Percentiles rank a stretch among this genome's conserved stretches.
Evolutionary conservation across 1,284 basidiomycete species (phyloP).

Genomic region (Thecaphora thlaspeos): DNA sequence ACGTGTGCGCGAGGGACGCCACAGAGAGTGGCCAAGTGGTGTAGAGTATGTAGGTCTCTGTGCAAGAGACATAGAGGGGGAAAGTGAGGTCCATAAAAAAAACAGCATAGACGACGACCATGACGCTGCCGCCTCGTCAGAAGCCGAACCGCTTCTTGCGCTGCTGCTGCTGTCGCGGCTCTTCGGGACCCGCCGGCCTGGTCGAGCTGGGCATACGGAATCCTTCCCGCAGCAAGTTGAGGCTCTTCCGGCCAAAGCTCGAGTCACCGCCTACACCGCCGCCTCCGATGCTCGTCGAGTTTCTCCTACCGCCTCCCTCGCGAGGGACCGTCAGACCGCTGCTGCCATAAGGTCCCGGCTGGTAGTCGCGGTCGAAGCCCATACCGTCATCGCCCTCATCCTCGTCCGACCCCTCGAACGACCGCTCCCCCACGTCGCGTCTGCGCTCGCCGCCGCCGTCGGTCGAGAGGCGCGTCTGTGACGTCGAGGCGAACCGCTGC

Average conservation of each 20-base stretch:
- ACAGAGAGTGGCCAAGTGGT: too few species aligned
- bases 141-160: neutral
- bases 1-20: too few species aligned
- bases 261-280: constrained; percentile 7
- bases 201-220: constrained; percentile 14
- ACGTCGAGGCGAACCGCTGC: constrained; percentile 24
- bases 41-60: too few species aligned
- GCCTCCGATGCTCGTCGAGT: neutral
- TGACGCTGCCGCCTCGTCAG: neutral
- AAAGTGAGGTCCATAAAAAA: too few species aligned
- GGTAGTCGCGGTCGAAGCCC: constrained; percentile 18
- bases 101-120: too few species aligned
- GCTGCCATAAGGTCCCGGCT: neutral
- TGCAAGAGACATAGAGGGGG: too few species aligned
- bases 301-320: neutral
- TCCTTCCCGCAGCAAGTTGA: constrained; percentile 27
- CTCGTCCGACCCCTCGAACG: constrained; percentile 9
- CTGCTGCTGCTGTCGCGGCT: neutral
- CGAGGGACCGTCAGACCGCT: neutral
- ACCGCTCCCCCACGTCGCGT: too few species aligned
- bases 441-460: constrained; percentile 19
- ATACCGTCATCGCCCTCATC: constrained; percentile 32
- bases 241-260: constrained; percentile 32
- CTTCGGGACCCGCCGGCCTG: neutral
- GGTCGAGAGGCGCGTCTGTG: constrained; percentile 23